Base-by-base conservation (phyloP, 768 basidiomycete genomes). In the Lentinula aciculospora region DNA sequence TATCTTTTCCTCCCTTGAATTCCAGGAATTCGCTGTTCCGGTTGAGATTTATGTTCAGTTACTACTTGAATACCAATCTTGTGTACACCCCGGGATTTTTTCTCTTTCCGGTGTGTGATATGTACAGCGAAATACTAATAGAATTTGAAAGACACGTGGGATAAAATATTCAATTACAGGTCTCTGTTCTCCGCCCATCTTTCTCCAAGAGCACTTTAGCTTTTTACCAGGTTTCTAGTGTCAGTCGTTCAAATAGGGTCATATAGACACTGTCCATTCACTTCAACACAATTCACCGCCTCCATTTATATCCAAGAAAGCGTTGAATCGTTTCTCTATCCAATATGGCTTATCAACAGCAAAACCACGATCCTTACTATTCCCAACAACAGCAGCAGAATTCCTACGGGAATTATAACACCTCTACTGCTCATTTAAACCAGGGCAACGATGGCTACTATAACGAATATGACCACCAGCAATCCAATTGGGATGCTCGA, bases 331-430 rank as follows among this genome's bases (percentile, higher is more conserved):
- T 39, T 57, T 36, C 42, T 25, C n/a, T 4, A 9, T 37, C 32
- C 36, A 29, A 23, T 13, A 86, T 86, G 84, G 78, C 84, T 55
- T 80, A 85, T 61, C 75, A 70, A 53, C 78, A 63, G 27, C 62
- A 76, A 51, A 79, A 81, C 65, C 65, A 75, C 76, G 78, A 80
- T 75, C 79, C 77, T 70, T 83, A 82, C 63, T 73, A 75, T 36
- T 34, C 62, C 50, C 61, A 63, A 39, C 60, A 51, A 27, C 37
- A 61, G 7, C 57, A 58, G 27, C 56, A 60, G 3, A 44, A 44
- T 25, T 44, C 42, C 39, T 46, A 59, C 34, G 55, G 45, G 19
- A 56, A 56, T 50, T 54, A 56, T 31, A 60, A 56, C 28, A 32
- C 54, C 17, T 54, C 55, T 31, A 17, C 51, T 9, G 19, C 51